Evolutionary conservation across 2,329 filamentous ascomycete genomes (phyloP), one percentile per base, ranked within the genome.

Genomic region (Pseudogymnoascus sp.): DNA sequence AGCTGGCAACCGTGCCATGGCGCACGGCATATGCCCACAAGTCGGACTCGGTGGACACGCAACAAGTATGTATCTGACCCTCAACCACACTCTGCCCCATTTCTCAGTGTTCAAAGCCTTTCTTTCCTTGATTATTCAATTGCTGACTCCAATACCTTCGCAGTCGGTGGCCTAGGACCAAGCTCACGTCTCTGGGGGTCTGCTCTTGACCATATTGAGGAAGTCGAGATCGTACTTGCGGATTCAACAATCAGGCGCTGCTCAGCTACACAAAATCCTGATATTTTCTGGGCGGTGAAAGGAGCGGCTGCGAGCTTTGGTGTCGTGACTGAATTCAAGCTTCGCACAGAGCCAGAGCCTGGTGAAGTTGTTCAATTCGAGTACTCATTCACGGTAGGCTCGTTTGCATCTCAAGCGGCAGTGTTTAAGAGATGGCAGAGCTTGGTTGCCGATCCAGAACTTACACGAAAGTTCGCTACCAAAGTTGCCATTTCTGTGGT

Each of bases 41-140:
- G 83, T 86, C 9, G 83, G 83, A 5, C 77, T 84, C 8, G 83
- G 83, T 37, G 83, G 83, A 0, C 83, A 86, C 67, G 79, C 82
- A 2, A 84, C 82, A 2, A 81, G 45, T 55, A 55, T 14, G 45
- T 55, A 33, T 83, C 63, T 81, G 82, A 67, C 67, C 72, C 71
- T 8, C 14, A 8, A n/a, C 45, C 25, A 55, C 25, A 55, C 12
- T 18, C 25, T 33, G 45, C 65, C 78, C 81, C 16, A 73, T 85
- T 65, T 76, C 25, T 12, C 7, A 16, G 14, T 16, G 43, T 49
- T 28, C 23, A 49, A 49, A n/a, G 12, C 43, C 43, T 55, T 31
- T 16, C 14, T 31, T 52, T 16, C n/a, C 25, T 55, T 55, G n/a
- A 55, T 55, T 52, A 16, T 11, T 31, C 25, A 52, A 18, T 31